Evolutionary conservation across 805 yeast genomes (phyloP).

Genomic region (Kregervanrija delftensis): DNA sequence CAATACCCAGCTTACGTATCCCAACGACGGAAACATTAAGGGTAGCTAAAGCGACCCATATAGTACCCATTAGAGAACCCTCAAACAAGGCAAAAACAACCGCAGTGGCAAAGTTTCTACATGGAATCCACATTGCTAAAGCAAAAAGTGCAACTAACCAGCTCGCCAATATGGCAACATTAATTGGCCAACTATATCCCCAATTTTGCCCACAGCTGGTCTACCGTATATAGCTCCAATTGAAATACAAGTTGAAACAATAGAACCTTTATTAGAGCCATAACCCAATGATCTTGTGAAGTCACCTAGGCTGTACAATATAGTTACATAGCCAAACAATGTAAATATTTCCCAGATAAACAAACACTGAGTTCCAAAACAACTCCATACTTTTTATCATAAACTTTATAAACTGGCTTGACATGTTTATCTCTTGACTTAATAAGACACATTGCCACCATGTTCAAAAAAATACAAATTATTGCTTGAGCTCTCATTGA

Average conservation of each 20-base stretch:
- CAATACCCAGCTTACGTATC: constrained; percentile 39
- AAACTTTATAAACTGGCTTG: constrained; percentile 28
- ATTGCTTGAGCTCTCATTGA: constrained; percentile 41
- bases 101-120: constrained; percentile 47
- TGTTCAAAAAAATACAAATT: constrained; percentile 26
- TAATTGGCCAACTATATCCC: constrained; percentile 45
- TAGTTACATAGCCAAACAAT: constrained; percentile 51
- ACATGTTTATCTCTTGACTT: constrained; percentile 30
- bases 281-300: constrained; percentile 54
- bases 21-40: constrained; percentile 49
- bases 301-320: constrained; percentile 50
- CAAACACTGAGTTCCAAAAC: constrained; percentile 26
- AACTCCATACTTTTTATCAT: constrained; percentile 33
- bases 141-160: constrained; percentile 32
- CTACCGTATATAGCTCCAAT: constrained; percentile 49
- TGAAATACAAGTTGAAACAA: constrained; percentile 51
- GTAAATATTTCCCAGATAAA: constrained; percentile 37
- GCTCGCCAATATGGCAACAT: constrained; percentile 33
- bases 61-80: constrained; percentile 53
- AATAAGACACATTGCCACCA: constrained; percentile 27
- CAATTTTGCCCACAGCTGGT: constrained; percentile 44
- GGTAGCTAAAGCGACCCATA: constrained; percentile 48
- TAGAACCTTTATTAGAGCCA: constrained; percentile 43
- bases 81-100: constrained; percentile 40
- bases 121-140: constrained; percentile 48